Evolutionary conservation across 2,329 filamentous ascomycete genomes (phyloP), one percentile per base, ranked within the genome.

Genomic region (Coniochaeta pulveracea): DNA sequence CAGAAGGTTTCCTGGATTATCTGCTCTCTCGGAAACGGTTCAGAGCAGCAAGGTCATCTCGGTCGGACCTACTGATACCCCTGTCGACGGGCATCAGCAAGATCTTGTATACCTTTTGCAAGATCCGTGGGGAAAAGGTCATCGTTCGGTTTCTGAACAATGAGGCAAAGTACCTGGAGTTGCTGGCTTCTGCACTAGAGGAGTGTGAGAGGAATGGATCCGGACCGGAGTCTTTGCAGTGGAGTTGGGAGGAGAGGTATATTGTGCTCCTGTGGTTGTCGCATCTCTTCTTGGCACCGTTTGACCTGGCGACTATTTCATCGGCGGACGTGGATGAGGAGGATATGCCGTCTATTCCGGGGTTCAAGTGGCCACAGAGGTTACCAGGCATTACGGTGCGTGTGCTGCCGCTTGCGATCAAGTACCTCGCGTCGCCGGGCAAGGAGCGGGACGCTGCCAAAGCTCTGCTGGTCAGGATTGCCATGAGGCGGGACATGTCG

Each of bases 401-500:
- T 10, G 63, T 91, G 8, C 61, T 94, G 5, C 72, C 75, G 0
- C 55, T 93, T 17, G 83, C 78, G 6, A 60, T 85, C 34, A 67
- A 71, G 36, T 84, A 85, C 48, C 68, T 96, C 11, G 63, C 72
- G 5, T 75, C 72, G 1, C 70, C 89, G 0, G 85, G 88, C 0
- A 95, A 93, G 47, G 89, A 95, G 50, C 75, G 84, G 37, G 85
- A 91, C 55, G 85, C 86, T 8, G 88, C 91, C n/a, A 85, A 80
- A 38, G 67, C 74, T 3, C 64, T 96, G 16, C 64, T 98, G 6
- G 83, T 93, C 12, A 73, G 86, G 28, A 64, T 95, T 28, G 74
- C 79, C n/a, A 76, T 88, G 51, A 74, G 91, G 11, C 76, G 74
- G 29, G 91, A 98, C 52, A 94, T 96, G 85, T 83, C 89, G 55